A percentile compares a stretch with the other conserved stretches of the same genome.
phyloP scores from a whole-genome alignment of 1,139 yeast species.

The Zygotorulaspora mrakii region DNA sequence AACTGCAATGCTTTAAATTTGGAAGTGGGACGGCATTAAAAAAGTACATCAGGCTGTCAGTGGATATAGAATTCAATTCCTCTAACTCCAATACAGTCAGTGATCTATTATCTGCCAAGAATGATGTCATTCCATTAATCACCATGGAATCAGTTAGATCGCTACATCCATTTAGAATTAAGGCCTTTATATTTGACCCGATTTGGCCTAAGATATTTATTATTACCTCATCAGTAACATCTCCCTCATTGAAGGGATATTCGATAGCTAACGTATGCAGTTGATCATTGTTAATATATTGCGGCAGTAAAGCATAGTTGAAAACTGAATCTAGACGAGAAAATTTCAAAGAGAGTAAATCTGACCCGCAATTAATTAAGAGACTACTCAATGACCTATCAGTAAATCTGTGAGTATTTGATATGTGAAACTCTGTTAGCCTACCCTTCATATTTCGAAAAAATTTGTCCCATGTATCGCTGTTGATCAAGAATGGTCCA shows the following conservation, averaged over 20 bases:
- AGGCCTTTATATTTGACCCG: slow-evolving; percentile 56
- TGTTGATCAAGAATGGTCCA: slow-evolving; percentile 85
- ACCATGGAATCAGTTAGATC: slow-evolving; percentile 64
- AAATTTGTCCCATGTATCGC: slow-evolving; percentile 68
- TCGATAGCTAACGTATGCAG: slow-evolving; percentile 62
- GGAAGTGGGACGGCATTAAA: slow-evolving; percentile 48
- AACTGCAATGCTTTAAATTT: slow-evolving; percentile 58
- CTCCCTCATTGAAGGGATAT: slow-evolving; percentile 60
- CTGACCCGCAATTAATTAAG: slow-evolving; percentile 58
- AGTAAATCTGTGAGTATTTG: slow-evolving; percentile 80
- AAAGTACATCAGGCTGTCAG: slow-evolving; percentile 57
- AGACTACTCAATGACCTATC: slow-evolving; percentile 61
- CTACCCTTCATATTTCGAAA: slow-evolving; percentile 50
- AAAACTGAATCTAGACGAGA: slow-evolving; percentile 70
- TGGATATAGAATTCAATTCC: slow-evolving; percentile 58
- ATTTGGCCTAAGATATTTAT: slow-evolving; percentile 59
- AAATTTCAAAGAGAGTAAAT: slow-evolving; percentile 49
- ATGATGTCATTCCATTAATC: slow-evolving; percentile 55
- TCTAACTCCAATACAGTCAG: slow-evolving; percentile 26
- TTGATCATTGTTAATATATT: slow-evolving; percentile 45
- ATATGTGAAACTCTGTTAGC: slow-evolving; percentile 55
- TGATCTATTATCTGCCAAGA: slow-evolving; percentile 26
- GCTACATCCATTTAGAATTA: slow-evolving; percentile 70
- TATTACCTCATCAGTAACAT: slow-evolving; percentile 67
- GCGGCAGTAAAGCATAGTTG: slow-evolving; percentile 61